phyloP scores from a whole-genome alignment of 148 eudicot species.

The Vaccinium corymbosum region DNA sequence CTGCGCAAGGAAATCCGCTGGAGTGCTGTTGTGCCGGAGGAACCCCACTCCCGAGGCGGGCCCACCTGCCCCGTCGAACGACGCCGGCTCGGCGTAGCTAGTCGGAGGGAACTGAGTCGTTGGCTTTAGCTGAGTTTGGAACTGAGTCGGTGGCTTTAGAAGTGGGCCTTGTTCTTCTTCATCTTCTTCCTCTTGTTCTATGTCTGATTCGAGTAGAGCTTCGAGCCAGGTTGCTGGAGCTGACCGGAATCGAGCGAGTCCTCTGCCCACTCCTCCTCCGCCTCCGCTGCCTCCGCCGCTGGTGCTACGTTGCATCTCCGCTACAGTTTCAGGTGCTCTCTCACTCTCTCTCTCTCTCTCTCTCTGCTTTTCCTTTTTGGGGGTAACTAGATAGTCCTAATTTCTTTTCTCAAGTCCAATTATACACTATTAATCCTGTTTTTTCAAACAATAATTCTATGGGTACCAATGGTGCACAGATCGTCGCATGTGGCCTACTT shows the following conservation, averaged over 20 bases:
- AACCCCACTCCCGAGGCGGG: conserved; percentile 24
- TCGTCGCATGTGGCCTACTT: too few species aligned
- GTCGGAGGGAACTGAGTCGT: conserved; percentile 11
- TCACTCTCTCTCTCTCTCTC: conserved; percentile 16
- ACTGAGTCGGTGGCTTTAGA: conserved; percentile 27
- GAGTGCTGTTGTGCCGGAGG: conserved; percentile 77
- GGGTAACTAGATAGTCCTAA: conserved; percentile 2
- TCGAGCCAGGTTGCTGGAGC: conserved; percentile 97
- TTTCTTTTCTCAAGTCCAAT: not conserved
- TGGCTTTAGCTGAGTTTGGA: conserved; percentile 9
- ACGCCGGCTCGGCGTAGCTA: conserved; percentile 31
- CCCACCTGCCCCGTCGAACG: conserved; percentile 26
- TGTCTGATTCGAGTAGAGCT: conserved; percentile 60
- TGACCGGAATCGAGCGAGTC: conserved; percentile 80
- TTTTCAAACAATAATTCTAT: not conserved
- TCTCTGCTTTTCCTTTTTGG: conserved; percentile 12
- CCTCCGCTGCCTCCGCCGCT: conserved; percentile 21
- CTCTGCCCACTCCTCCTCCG: conserved; percentile 31
- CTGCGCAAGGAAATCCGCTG: conserved; percentile 67
- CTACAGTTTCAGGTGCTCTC: conserved; percentile 14
- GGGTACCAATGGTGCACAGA: too few species aligned
- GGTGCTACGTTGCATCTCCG: conserved; percentile 36
- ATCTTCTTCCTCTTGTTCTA: conserved; percentile 30
- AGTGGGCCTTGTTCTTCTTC: conserved; percentile 31
- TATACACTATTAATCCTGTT: not conserved